Percentiles rank a stretch among this genome's conserved stretches.
Conservation (phyloP, 768 basidiomycete genomes). For the Coprinopsis sp. region DNA sequence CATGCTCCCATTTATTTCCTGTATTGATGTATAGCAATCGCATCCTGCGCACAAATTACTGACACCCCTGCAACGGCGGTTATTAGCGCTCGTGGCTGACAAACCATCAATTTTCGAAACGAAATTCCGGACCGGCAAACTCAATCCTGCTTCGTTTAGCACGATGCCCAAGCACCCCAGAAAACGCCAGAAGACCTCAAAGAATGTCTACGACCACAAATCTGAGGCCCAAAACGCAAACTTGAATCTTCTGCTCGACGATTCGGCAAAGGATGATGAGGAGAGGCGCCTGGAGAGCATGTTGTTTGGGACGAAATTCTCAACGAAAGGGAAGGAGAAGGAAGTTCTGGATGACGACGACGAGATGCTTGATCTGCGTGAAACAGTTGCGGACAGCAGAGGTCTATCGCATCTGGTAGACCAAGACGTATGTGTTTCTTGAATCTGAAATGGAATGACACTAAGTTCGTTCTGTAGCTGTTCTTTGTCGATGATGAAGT, state of each 20-base stretch:
- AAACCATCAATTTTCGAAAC: no score
- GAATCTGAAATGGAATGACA: constrained; percentile 2
- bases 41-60: no score
- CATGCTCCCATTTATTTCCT: no score
- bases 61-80: no score
- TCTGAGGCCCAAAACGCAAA: constrained; percentile 21
- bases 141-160: no score
- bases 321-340: constrained; percentile 28
- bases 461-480: constrained; percentile 42
- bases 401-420: constrained; percentile 68
- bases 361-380: constrained; percentile 22
- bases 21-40: no score
- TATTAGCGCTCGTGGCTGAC: no score
- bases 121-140: no score
- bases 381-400: constrained; percentile 28
- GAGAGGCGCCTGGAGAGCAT: constrained; percentile 70
- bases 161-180: constrained; percentile 65
- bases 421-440: constrained; percentile 50
- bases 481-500: constrained; percentile 71
- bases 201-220: constrained; percentile 19
- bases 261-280: constrained; percentile 72
- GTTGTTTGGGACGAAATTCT: constrained; percentile 64
- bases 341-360: constrained; percentile 24
- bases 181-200: constrained; percentile 56
- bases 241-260: constrained; percentile 39